phyloP scores from a whole-genome alignment of 306 rosid genomes.

The Lablab purpureus region DNA sequence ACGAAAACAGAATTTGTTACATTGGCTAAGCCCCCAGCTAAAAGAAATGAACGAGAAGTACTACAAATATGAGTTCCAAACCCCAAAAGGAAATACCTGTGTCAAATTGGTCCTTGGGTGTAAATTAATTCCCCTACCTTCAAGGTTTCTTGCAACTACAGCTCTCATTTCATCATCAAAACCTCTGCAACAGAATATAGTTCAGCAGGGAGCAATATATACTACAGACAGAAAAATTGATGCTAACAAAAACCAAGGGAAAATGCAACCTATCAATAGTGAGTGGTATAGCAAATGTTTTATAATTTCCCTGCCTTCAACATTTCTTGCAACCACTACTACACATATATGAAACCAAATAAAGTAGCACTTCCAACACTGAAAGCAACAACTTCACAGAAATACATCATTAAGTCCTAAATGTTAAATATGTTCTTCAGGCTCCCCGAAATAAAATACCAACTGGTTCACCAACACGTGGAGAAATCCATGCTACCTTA shows the following conservation, averaged over 20 bases:
- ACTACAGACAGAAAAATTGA: constrained; percentile 11
- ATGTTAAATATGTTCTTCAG: neutral
- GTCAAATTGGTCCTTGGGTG: constrained; percentile 78
- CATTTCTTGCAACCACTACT: neutral
- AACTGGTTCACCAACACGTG: neutral
- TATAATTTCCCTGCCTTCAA: neutral
- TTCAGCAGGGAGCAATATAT: neutral
- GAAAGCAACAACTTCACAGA: neutral
- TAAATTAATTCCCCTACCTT: constrained; percentile 89
- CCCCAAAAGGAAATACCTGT: constrained; percentile 60
- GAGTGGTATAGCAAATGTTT: neutral
- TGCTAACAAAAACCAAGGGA: neutral
- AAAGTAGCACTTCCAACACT: neutral
- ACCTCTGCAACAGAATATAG: constrained; percentile 66
- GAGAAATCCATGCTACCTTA: neutral
- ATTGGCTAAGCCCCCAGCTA: constrained; percentile 40
- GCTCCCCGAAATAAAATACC: neutral
- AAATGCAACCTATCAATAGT: constrained; percentile 7
- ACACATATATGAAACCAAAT: neutral
- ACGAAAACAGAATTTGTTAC: constrained; percentile 34
- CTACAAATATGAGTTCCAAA: constrained; percentile 5
- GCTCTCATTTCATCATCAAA: constrained; percentile 99
- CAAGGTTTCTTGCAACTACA: constrained; percentile 91
- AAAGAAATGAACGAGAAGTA: constrained; percentile 26
- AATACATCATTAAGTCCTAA: neutral